phyloP scores from a whole-genome alignment of 306 rosid species.

The Malus sylvestris region DNA sequence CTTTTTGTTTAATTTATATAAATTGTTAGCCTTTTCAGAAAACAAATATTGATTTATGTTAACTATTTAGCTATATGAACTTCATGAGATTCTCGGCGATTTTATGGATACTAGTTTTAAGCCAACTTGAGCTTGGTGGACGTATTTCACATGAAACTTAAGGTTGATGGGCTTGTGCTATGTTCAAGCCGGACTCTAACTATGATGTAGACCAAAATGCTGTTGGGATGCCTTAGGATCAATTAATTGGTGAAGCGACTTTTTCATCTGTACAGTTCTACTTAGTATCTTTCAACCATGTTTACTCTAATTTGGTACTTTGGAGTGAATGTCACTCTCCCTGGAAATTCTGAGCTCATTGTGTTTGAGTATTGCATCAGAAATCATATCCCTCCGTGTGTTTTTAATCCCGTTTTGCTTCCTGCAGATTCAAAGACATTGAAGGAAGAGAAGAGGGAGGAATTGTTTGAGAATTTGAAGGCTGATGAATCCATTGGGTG shows the following conservation, averaged over 20 bases:
- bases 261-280: background rate
- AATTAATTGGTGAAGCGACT: background rate
- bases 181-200: background rate
- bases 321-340: background rate
- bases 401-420: conserved; percentile 10
- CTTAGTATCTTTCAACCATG: background rate
- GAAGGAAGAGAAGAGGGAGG: conserved; percentile 94
- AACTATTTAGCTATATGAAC: background rate
- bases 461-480: conserved; percentile 62
- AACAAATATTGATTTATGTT: background rate
- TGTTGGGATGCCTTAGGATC: background rate
- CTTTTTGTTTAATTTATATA: too few relatives aligned
- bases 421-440: conserved; percentile 76
- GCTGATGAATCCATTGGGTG: conserved; percentile 68
- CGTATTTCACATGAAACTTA: too few relatives aligned
- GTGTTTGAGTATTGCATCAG: background rate
- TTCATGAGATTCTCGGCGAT: too few relatives aligned
- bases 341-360: background rate
- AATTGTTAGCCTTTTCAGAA: too few relatives aligned
- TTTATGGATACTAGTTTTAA: too few relatives aligned
- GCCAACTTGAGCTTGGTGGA: too few relatives aligned
- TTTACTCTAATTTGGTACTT: background rate
- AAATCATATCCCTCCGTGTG: background rate
- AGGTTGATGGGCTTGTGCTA: too few relatives aligned
- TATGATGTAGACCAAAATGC: background rate